Evolutionary conservation across 2,329 filamentous ascomycete genomes (phyloP).

Genomic region (Aphanocladium album): DNA sequence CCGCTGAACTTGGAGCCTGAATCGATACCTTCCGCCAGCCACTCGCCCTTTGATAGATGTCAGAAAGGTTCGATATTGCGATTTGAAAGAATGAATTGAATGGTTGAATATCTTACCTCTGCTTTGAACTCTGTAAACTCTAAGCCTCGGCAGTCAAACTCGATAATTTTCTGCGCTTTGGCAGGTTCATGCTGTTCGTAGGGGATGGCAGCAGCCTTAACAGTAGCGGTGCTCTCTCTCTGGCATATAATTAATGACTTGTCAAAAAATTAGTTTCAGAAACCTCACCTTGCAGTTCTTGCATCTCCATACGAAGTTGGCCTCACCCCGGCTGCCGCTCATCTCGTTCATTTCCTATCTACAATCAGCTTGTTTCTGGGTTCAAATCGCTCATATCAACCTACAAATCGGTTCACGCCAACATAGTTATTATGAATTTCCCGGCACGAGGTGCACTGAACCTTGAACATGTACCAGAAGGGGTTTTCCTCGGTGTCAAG

Average conservation of each 20-base stretch:
- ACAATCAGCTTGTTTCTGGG: neutral
- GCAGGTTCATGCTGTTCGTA: conserved; percentile 70
- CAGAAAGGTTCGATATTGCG: neutral
- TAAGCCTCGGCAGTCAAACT: conserved; percentile 89
- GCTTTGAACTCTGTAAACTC: conserved; percentile 89
- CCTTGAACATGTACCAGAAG: conserved; percentile 97
- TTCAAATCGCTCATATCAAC: conserved; percentile 25
- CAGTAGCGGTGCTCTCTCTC: conserved; percentile 81
- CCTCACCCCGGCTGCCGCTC: conserved; percentile 88
- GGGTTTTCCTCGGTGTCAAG: conserved; percentile 74
- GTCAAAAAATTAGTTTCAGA: neutral
- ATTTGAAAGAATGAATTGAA: neutral
- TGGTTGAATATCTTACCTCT: conserved; percentile 53
- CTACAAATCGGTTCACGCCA: conserved; percentile 80
- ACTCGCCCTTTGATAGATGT: conserved; percentile 63
- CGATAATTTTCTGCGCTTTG: conserved; percentile 73
- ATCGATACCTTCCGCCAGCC: conserved; percentile 77
- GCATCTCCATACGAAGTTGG: conserved; percentile 99
- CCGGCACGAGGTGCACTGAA: conserved; percentile 96
- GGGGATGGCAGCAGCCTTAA: conserved; percentile 65
- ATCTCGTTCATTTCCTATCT: conserved; percentile 82
- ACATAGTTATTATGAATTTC: conserved; percentile 86
- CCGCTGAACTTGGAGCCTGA: conserved; percentile 74
- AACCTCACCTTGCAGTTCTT: conserved; percentile 84
- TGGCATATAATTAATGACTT: conserved; percentile 27